Evolutionary conservation across 257 asterid genomes (phyloP).

Genomic region (Coffea canephora): DNA sequence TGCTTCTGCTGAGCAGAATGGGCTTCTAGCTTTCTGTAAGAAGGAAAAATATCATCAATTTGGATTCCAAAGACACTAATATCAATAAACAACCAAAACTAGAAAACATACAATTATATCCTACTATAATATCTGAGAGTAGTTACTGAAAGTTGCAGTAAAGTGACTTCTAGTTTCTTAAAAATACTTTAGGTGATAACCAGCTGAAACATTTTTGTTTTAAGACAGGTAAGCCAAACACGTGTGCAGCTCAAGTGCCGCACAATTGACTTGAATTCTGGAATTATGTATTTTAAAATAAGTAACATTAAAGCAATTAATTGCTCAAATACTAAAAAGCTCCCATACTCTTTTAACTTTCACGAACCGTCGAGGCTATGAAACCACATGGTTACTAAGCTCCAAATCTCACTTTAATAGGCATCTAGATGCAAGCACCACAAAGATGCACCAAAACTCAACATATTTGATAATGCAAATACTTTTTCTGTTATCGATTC

Average conservation of each 20-base stretch:
- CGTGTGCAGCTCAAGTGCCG: neutral
- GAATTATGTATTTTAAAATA: neutral
- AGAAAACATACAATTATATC: neutral
- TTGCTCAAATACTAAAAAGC: neutral
- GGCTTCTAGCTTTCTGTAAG: constrained; percentile 62
- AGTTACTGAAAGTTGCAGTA: neutral
- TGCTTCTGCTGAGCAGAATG: constrained; percentile 65
- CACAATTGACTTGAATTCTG: neutral
- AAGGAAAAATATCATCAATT: neutral
- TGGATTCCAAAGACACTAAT: neutral
- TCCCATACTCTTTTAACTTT: neutral
- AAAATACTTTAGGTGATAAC: neutral
- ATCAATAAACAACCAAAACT: neutral
- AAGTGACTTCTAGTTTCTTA: neutral
- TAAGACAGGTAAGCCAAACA: neutral
- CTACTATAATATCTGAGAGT: neutral
- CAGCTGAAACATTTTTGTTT: neutral
- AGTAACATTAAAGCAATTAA: neutral
- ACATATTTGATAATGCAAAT: neutral
- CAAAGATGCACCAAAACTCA: neutral
- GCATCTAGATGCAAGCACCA: neutral
- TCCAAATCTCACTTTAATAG: neutral
- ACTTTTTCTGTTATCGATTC: neutral
- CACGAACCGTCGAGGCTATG: neutral
- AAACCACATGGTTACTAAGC: neutral